Evolutionary conservation across 495 filamentous ascomycete species (phyloP), one percentile per base, ranked within the genome.

Genomic region (Penicillium alfredii): DNA sequence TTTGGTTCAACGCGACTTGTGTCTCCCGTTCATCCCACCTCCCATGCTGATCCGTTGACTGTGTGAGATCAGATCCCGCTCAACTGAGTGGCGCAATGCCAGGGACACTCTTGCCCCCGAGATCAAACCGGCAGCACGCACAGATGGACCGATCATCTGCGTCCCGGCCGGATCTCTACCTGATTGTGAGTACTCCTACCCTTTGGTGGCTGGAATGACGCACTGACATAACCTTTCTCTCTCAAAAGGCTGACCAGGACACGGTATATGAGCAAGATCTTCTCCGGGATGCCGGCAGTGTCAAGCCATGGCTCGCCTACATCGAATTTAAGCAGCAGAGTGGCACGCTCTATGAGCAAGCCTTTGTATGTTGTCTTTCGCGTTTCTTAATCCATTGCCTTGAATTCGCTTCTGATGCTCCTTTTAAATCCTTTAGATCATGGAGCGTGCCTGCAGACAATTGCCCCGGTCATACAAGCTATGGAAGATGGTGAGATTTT

Each of bases 191-290:
- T 72, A 34, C 39, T 7, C 4, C 10, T 12, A 30, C 17, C 19
- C 33, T 33, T 51, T 49, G 34, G 32, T 29, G 22, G 8, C n/a
- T 12, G 14, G 4, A 22, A 27, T 6, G 15, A 15, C 8, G 28
- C 25, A 28, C 58, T 59, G 34, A 55, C 37, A 36, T 19, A n/a
- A n/a, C n/a, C 35, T 17, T 0, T 14, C 32, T 21, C 4, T 8
- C 10, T 21, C 25, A 24, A 8, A 41, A 84, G 82, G 80, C 83
- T 36, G 83, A 88, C 42, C 85, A 90, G 56, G 93, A 99, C 61
- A 79, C 82, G 22, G 74, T 94, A 19, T 97, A 96, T 67, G 93
- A 99, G 63, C 89, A 95, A 63, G 93, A 99, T 65, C 77, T 99
- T 29, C 66, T 89, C 26, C 81, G 89, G 41, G 82, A 92, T 60